Evolutionary conservation across 805 yeast genomes (phyloP), one percentile per base, ranked within the genome.

Genomic region (Wickerhamomyces xylosicus): DNA sequence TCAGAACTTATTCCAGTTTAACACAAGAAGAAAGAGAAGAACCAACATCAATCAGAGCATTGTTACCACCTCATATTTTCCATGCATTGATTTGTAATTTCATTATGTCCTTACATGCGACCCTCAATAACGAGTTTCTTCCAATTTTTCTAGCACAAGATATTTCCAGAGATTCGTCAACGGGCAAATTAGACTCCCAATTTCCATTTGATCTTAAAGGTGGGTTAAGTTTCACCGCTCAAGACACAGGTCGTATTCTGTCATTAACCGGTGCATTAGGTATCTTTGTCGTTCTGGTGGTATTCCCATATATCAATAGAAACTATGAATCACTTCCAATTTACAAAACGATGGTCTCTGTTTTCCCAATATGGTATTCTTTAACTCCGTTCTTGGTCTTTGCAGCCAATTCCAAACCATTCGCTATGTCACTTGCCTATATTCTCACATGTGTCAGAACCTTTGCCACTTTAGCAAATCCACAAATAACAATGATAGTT

Each of bases 221-320:
- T 38, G 53, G 53, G 1, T 34, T 49, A 25, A 46, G 49, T 2
- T 49, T 40, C 20, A 39, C 38, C 3, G 39, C 53, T 2, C 37
- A 38, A 20, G 50, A 49, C 18, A 48, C 53, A 1, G 53, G 52
- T 33, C 40, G 39, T 20, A 32, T 49, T 8, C 35, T 49, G 19
- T 49, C 52, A 5, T 41, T 48, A 3, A 49, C 49, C 11, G 53
- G 52, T 8, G 34, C 47, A 29, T 39, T 49, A 7, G 47, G 47
- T 10, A 46, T 48, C 16, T 33, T 48, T 33, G 41, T 38, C 28
- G 46, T 49, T 7, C 22, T 48, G 6, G 32, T 46, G 15, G 45
- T 41, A 2, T 42, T 49, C 25, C 52, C 52, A 15, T 48, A 45
- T 31, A 37, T 48, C 20, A 49, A 49, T n/a, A 45, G 52, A 36